phyloP scores from a whole-genome alignment of 2,329 filamentous ascomycete species.

The Chaetoscypha palmicola region DNA sequence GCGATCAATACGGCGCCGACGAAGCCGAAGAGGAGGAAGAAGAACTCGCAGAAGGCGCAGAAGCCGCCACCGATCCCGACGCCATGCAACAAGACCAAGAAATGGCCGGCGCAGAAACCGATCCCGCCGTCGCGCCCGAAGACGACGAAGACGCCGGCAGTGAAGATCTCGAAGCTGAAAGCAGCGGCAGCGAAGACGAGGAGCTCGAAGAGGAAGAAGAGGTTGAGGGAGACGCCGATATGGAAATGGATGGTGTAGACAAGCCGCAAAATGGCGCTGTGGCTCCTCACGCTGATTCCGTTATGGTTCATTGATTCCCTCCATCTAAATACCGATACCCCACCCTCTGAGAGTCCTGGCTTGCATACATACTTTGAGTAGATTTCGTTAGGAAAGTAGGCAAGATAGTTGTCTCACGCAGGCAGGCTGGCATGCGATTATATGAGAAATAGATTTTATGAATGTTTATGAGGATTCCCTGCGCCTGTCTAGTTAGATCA shows the following conservation, averaged over 20 bases:
- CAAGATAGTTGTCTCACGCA: not conserved
- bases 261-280: constrained; percentile 23
- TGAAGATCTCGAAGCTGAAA: constrained; percentile 42
- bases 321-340: not conserved
- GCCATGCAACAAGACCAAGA: constrained; percentile 59
- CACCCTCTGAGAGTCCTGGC: not conserved
- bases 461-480: not conserved
- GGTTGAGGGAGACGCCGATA: constrained; percentile 29
- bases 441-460: not conserved
- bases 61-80: constrained; percentile 35
- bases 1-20: constrained; percentile 85
- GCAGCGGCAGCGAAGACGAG: constrained; percentile 43
- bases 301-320: constrained; percentile 28
- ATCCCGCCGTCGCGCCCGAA: constrained; percentile 44
- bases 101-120: constrained; percentile 64
- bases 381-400: not conserved
- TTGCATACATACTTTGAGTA: not conserved
- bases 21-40: constrained; percentile 68
- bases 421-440: not conserved
- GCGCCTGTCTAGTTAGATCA: no score
- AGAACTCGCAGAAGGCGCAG: constrained; percentile 46
- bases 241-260: constrained; percentile 42
- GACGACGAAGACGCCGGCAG: constrained; percentile 65
- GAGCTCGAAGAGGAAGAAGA: constrained; percentile 63
- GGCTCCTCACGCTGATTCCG: constrained; percentile 22